Percentiles rank a stretch among this genome's conserved stretches.
Conservation (phyloP, 78 protist species). For the Thecamonas trahens region DNA sequence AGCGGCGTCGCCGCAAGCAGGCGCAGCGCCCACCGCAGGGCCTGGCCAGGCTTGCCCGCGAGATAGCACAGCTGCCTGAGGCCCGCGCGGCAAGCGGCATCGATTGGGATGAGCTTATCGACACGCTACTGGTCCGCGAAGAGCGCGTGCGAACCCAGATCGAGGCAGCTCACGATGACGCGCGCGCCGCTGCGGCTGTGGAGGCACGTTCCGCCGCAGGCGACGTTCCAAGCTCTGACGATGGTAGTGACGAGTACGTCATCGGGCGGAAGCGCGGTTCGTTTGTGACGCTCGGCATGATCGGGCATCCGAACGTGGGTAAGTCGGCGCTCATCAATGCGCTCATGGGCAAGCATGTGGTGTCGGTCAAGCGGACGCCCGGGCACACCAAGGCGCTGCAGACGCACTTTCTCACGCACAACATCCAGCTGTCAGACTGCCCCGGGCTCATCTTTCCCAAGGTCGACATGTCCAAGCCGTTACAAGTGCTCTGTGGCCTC, state of each 20-base stretch:
- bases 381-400: conserved; percentile 77
- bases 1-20: too few species aligned
- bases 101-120: too few species aligned
- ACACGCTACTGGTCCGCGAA: too few species aligned
- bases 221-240: too few species aligned
- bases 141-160: too few species aligned
- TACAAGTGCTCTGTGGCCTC: conserved; percentile 15
- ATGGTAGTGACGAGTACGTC: conserved; percentile 1
- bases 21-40: too few species aligned
- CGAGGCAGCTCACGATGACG: too few species aligned
- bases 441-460: conserved; percentile 50
- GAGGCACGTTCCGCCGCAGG: too few species aligned
- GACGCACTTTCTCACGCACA: conserved; percentile 12
- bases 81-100: too few species aligned
- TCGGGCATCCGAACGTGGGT: conserved; percentile 70
- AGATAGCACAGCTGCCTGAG: too few species aligned
- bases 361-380: conserved; percentile 32
- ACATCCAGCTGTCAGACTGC: conserved; percentile 28
- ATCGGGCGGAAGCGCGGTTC: neutral
- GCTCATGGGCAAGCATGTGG: conserved; percentile 40
- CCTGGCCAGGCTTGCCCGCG: too few species aligned
- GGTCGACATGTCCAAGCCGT: neutral
- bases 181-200: too few species aligned
- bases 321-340: conserved; percentile 51
- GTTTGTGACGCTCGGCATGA: neutral